phyloP scores from a whole-genome alignment of 2,329 filamentous ascomycete genomes.

The Neofusicoccum parvum region DNA sequence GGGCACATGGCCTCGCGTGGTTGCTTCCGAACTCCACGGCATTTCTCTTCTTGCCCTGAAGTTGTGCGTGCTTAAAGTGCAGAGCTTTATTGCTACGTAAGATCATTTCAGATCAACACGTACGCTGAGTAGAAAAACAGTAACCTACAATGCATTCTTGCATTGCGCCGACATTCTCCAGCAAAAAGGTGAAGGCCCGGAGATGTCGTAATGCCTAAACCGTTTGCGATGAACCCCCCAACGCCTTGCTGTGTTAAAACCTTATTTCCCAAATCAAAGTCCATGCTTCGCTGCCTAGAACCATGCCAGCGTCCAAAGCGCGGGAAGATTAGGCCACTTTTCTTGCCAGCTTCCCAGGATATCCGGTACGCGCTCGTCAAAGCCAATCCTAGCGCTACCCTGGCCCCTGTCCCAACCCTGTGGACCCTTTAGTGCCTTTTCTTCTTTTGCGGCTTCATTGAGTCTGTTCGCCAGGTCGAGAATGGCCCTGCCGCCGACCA shows the following conservation, averaged over 20 bases:
- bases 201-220: too few species aligned
- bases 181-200: too few species aligned
- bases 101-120: too few species aligned
- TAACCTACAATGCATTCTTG: too few species aligned
- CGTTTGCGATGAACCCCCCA: not conserved
- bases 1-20: too few species aligned
- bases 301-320: constrained; percentile 94
- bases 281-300: constrained; percentile 57
- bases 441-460: constrained; percentile 77
- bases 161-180: too few species aligned
- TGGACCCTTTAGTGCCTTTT: constrained; percentile 67
- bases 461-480: constrained; percentile 85
- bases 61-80: too few species aligned
- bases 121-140: too few species aligned
- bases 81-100: too few species aligned
- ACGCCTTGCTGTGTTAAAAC: constrained; percentile 1
- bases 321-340: constrained; percentile 86
- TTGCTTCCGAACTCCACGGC: too few species aligned
- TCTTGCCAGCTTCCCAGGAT: constrained; percentile 93
- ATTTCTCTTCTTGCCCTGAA: too few species aligned
- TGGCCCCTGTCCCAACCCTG: constrained; percentile 67
- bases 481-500: constrained; percentile 87
- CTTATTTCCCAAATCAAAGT: not conserved
- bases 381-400: constrained; percentile 66
- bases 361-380: constrained; percentile 92